phyloP scores from a whole-genome alignment of 23 red algal species.

The Gracilaria vermiculophylla region DNA sequence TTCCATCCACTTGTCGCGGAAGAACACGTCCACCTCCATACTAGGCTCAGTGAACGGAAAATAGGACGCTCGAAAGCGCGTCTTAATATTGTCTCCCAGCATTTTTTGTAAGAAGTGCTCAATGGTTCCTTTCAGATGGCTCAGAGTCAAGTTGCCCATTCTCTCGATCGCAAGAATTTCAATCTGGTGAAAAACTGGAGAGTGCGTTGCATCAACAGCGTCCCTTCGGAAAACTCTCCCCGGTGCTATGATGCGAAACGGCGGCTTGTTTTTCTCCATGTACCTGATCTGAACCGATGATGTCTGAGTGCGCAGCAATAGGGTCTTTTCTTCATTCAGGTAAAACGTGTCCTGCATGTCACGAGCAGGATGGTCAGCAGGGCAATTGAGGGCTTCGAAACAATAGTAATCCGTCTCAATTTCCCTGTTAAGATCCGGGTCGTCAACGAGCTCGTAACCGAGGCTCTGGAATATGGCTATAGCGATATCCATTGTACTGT shows the following conservation, averaged over 20 bases:
- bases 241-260: constrained; percentile 76
- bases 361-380: constrained; percentile 74
- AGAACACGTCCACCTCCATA: constrained; percentile 87
- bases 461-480: constrained; percentile 60
- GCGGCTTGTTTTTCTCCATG: constrained; percentile 81
- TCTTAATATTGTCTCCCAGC: constrained; percentile 72
- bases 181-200: constrained; percentile 78
- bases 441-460: constrained; percentile 78
- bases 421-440: constrained; percentile 56
- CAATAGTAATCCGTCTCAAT: constrained; percentile 86
- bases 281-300: constrained; percentile 78
- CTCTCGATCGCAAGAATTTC: constrained; percentile 71
- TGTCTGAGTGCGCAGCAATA: constrained; percentile 76
- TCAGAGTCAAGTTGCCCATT: constrained; percentile 63
- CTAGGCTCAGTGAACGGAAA: constrained; percentile 91
- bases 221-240: constrained; percentile 81
- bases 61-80: constrained; percentile 70
- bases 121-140: constrained; percentile 57
- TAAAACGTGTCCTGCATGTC: constrained; percentile 93
- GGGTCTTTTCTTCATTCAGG: constrained; percentile 33
- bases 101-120: constrained; percentile 81
- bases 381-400: constrained; percentile 81
- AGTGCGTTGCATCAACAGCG: constrained; percentile 70
- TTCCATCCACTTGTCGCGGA: constrained; percentile 79
- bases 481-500: constrained; percentile 64